A percentile compares a stretch with the other conserved stretches of the same genome.
phyloP scores from a whole-genome alignment of 768 basidiomycete species.

The Hypholoma sublateritium region DNA sequence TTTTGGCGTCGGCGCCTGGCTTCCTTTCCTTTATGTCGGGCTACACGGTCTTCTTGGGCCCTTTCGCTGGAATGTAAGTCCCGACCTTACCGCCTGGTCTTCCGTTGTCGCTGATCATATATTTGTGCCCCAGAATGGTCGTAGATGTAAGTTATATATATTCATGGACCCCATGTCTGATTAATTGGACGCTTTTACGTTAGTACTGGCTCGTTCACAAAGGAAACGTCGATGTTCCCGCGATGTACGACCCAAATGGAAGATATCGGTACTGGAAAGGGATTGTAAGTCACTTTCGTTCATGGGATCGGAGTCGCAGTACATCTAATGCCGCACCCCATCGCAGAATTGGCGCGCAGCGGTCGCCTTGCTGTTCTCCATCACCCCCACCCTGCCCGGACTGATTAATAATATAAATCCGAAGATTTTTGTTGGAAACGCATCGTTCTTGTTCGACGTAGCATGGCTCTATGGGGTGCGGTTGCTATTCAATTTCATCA shows the following conservation, averaged over 20 bases:
- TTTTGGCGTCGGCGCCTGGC: slow-evolving; percentile 62
- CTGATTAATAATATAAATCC: slow-evolving; percentile 74
- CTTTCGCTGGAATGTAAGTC: slow-evolving; percentile 76
- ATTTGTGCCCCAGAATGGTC: slow-evolving; percentile 36
- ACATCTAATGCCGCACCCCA: not conserved
- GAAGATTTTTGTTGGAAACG: slow-evolving; percentile 59
- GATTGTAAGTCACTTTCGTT: slow-evolving; percentile 47
- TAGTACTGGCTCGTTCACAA: slow-evolving; percentile 80
- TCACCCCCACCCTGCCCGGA: slow-evolving; percentile 75
- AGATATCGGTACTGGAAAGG: slow-evolving; percentile 79
- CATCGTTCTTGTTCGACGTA: slow-evolving; percentile 60
- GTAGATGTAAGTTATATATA: slow-evolving; percentile 38
- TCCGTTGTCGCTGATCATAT: not conserved
- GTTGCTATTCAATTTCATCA: slow-evolving; percentile 1
- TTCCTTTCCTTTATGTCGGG: slow-evolving; percentile 81
- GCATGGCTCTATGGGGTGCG: slow-evolving; percentile 77
- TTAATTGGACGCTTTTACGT: not conserved
- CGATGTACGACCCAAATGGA: slow-evolving; percentile 80
- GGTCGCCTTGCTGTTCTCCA: slow-evolving; percentile 63
- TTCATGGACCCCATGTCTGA: not conserved
- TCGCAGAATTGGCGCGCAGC: slow-evolving; percentile 80
- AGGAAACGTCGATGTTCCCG: slow-evolving; percentile 74
- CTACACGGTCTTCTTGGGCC: slow-evolving; percentile 85
- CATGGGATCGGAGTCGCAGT: not conserved
- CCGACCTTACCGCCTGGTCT: not conserved